Percentiles rank a stretch among this genome's conserved stretches.
phyloP scores from a whole-genome alignment of 257 asterid species.

The Salvia miltiorrhiza region DNA sequence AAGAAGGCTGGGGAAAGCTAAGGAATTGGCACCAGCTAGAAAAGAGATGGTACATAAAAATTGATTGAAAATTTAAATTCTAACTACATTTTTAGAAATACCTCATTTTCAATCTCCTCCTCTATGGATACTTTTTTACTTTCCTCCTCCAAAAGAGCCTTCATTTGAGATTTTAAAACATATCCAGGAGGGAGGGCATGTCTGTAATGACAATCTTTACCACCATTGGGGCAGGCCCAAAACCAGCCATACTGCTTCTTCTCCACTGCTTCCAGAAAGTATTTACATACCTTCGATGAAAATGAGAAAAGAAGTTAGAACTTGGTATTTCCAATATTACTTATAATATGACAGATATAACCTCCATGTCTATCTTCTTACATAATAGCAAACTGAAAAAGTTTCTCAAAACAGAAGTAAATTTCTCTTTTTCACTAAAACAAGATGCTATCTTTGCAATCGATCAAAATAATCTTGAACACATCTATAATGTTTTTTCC shows the following conservation, averaged over 20 bases:
- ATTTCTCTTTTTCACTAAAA: not conserved
- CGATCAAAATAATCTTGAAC: not conserved
- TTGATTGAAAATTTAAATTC: not conserved
- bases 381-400: not conserved
- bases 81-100: conserved; percentile 20
- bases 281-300: conserved; percentile 66
- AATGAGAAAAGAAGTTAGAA: not conserved
- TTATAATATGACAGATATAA: not conserved
- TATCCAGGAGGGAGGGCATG: conserved; percentile 99
- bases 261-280: conserved; percentile 97
- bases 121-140: conserved; percentile 66
- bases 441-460: not conserved
- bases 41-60: not conserved
- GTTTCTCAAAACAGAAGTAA: not conserved
- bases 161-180: conserved; percentile 91
- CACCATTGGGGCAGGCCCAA: conserved; percentile 96
- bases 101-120: conserved; percentile 98
- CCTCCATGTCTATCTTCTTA: conserved; percentile 6
- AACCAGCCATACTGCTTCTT: conserved; percentile 98
- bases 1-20: not conserved
- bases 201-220: conserved; percentile 83
- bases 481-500: not conserved
- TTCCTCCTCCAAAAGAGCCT: conserved; percentile 93
- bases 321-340: not conserved
- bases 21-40: not conserved